phyloP scores from a whole-genome alignment of 345 rosid genomes.

The Populus alba region DNA sequence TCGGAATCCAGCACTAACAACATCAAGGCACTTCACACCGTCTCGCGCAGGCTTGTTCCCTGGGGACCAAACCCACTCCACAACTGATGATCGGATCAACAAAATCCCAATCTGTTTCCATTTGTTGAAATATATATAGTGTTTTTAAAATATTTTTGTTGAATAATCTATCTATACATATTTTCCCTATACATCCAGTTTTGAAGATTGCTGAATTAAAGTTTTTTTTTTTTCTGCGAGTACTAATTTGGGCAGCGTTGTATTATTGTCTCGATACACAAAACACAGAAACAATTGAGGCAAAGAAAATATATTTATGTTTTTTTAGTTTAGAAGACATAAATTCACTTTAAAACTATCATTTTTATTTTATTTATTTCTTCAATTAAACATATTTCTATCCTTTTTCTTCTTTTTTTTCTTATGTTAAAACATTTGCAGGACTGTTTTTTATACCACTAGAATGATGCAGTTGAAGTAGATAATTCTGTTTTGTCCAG shows the following conservation, averaged over 20 bases:
- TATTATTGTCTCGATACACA: no score
- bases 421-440: no score
- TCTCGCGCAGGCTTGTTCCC: conserved; percentile 37
- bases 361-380: no score
- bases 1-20: conserved; percentile 5
- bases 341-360: no score
- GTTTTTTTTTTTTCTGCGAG: no score
- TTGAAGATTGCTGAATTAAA: neutral
- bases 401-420: no score
- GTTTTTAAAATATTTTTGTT: neutral
- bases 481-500: neutral
- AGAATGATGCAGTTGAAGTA: neutral
- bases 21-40: conserved; percentile 6
- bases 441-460: neutral
- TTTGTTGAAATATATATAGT: neutral
- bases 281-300: no score
- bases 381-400: neutral
- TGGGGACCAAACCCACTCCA: conserved; percentile 51
- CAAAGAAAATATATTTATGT: no score
- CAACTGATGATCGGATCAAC: conserved; percentile 29
- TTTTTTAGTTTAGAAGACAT: no score
- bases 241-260: neutral
- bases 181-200: neutral
- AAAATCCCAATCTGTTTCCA: neutral
- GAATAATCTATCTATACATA: neutral